Conservation (phyloP, 2,329 filamentous ascomycete species). For the Leptographium radiaticola region DNA sequence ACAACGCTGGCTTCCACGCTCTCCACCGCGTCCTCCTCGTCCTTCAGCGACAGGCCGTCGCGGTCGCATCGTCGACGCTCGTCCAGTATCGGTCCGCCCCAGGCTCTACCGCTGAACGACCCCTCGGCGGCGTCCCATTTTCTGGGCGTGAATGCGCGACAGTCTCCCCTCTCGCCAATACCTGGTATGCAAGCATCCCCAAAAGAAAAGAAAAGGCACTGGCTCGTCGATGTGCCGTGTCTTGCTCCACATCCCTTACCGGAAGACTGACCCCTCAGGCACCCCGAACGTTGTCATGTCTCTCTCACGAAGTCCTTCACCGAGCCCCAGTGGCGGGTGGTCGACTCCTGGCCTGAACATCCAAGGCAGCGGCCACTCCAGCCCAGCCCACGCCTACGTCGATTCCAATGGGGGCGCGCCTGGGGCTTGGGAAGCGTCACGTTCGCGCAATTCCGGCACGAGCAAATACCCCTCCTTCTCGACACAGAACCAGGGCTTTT, state of each 20-base stretch:
- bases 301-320: conserved; percentile 77
- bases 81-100: conserved; percentile 10
- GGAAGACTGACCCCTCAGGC: conserved; percentile 22
- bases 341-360: conserved; percentile 68
- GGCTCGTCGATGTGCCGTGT: not conserved
- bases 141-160: conserved; percentile 26
- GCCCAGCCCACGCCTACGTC: conserved; percentile 41
- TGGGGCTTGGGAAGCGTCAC: conserved; percentile 64
- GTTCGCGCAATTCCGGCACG: conserved; percentile 39
- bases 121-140: conserved; percentile 19
- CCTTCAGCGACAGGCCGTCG: conserved; percentile 34
- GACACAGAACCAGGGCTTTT: conserved; percentile 75
- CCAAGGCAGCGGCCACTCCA: conserved; percentile 54
- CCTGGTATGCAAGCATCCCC: conserved; percentile 31
- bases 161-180: conserved; percentile 36
- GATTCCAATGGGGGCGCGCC: conserved; percentile 36
- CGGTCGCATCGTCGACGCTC: conserved; percentile 31
- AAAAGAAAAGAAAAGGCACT: not conserved
- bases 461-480: conserved; percentile 68
- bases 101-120: conserved; percentile 21
- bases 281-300: conserved; percentile 58
- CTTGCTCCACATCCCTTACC: not conserved
- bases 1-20: conserved; percentile 38
- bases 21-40: conserved; percentile 38
- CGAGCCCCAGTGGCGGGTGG: conserved; percentile 76